These are phyloP conservation scores for Saraca asoca DNA, from an alignment of 331 rosid genomes.

Conservation along the genomic window DNA sequence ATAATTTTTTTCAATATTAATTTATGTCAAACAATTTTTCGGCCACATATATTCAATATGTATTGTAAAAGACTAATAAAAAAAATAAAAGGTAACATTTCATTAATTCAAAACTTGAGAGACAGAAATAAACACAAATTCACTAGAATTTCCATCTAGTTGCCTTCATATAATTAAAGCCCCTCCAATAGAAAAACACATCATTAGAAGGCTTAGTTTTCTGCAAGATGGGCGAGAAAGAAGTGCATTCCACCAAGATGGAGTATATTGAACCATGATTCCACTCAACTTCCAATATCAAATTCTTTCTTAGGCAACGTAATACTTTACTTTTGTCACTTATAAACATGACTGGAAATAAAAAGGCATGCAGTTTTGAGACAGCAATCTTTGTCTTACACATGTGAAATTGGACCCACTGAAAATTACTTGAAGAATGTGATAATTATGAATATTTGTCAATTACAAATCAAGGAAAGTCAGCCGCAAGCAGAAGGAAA, in stretches of 20 bases:
- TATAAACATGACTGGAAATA: conserved; percentile 1
- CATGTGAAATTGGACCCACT: too few relatives aligned
- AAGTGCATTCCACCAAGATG: background rate
- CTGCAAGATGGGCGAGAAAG: background rate
- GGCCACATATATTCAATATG: too few relatives aligned
- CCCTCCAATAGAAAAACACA: background rate
- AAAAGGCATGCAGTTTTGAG: conserved; percentile 3
- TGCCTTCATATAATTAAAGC: background rate
- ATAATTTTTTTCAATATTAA: too few relatives aligned
- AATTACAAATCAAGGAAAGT: too few relatives aligned
- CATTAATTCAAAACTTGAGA: too few relatives aligned
- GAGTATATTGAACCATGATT: conserved; percentile 11
- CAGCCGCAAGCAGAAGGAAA: conserved; percentile 23
- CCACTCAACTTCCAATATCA: conserved; percentile 5
- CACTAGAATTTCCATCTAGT: background rate
- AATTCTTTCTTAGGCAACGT: background rate
- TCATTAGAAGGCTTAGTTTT: background rate
- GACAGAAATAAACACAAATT: too few relatives aligned
- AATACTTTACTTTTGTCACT: conserved; percentile 14
- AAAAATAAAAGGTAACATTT: too few relatives aligned
- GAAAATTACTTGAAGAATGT: too few relatives aligned
- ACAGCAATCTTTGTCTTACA: conserved; percentile 14
- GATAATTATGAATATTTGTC: too few relatives aligned
- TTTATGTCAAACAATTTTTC: too few relatives aligned
- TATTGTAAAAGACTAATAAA: too few relatives aligned